Conservation (phyloP, 176 grass and related monocot species). For the bread wheat (Triticum aestivum) region DNA sequence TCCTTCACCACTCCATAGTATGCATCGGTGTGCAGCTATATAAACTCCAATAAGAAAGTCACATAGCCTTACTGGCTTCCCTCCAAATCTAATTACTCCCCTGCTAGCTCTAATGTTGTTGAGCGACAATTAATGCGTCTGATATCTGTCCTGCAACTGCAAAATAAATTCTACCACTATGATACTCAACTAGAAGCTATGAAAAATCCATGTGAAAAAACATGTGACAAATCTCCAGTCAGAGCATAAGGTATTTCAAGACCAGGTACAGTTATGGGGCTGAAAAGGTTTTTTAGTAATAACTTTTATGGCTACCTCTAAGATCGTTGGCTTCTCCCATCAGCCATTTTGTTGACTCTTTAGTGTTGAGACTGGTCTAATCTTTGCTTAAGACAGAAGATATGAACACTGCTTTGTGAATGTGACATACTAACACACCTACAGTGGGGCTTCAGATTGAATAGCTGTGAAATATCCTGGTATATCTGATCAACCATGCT, state of each 20-base stretch:
- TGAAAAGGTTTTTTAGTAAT: background rate
- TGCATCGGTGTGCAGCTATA: background rate
- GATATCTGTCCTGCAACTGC: background rate
- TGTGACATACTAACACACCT: slow-evolving; percentile 21
- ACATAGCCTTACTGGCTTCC: background rate
- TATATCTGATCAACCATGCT: background rate
- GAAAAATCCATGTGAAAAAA: background rate
- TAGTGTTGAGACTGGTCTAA: background rate
- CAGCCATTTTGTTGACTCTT: background rate
- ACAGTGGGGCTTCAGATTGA: background rate
- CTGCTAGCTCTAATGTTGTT: background rate
- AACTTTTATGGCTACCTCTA: background rate
- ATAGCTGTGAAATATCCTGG: background rate
- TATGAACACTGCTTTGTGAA: background rate
- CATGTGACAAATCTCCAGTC: background rate
- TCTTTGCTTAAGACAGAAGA: background rate
- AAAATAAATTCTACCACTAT: background rate
- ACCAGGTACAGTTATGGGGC: background rate
- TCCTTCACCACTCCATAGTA: background rate
- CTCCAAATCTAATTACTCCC: background rate
- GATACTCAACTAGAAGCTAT: background rate
- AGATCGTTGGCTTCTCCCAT: background rate
- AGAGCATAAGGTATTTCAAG: background rate
- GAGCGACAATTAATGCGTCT: slow-evolving; percentile 11
- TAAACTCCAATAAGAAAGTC: background rate